Evolutionary conservation across 805 yeast genomes (phyloP).

Genomic region (Starmerella stellata): DNA sequence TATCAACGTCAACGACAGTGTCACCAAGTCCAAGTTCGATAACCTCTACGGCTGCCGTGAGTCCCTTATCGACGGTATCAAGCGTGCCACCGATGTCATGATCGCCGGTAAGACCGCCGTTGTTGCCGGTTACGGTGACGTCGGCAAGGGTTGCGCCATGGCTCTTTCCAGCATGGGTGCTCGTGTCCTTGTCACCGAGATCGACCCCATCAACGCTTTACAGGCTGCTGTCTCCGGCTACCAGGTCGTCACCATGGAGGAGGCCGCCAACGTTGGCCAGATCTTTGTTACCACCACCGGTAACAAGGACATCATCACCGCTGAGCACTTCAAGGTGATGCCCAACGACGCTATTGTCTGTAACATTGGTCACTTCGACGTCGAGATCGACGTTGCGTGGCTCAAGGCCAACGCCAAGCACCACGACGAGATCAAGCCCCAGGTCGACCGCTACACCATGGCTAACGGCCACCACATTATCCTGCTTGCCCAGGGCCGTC

Average conservation of each 20-base stretch:
- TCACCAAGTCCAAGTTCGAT: slow-evolving; percentile 97
- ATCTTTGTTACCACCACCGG: slow-evolving; percentile 98
- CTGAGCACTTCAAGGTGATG: slow-evolving; percentile 73
- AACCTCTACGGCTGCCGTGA: slow-evolving; percentile 99
- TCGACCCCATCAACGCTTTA: slow-evolving; percentile 96
- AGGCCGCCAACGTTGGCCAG: slow-evolving; percentile 84
- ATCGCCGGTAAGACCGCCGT: slow-evolving; percentile 98
- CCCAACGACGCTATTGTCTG: slow-evolving; percentile 99
- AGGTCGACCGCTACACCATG: slow-evolving; percentile 92
- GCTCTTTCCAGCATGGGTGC: slow-evolving; percentile 99
- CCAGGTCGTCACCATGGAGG: slow-evolving; percentile 90
- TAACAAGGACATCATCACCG: slow-evolving; percentile 93
- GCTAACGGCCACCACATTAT: slow-evolving; percentile 81
- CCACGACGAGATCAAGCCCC: slow-evolving; percentile 95
- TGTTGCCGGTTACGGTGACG: slow-evolving; percentile 99
- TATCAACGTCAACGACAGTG: slow-evolving; percentile 96
- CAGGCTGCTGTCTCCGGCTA: slow-evolving; percentile 99
- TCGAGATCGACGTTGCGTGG: slow-evolving; percentile 99
- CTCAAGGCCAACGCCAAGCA: slow-evolving; percentile 83
- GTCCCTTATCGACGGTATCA: slow-evolving; percentile 94
- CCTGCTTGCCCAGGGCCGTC: slow-evolving; percentile 96
- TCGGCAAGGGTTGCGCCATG: slow-evolving; percentile 99
- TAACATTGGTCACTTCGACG: slow-evolving; percentile 98
- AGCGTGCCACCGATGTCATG: slow-evolving; percentile 99
- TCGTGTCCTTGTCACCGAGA: slow-evolving; percentile 89